These are phyloP conservation scores for Phellinidium pouzarii DNA, from an alignment of 1,284 basidiomycete species.

Conservation along the genomic window DNA sequence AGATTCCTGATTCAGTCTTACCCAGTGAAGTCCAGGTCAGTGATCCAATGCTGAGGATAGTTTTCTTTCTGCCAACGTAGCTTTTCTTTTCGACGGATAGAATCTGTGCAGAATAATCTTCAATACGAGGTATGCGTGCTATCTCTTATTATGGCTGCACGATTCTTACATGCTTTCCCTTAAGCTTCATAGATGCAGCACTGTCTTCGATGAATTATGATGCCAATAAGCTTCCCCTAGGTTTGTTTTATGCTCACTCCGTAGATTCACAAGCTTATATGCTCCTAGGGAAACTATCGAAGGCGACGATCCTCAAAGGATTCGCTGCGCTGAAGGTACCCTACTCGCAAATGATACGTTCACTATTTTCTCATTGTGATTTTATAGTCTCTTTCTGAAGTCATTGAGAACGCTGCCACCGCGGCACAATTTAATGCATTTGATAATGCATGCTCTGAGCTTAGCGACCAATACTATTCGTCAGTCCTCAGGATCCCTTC, in stretches of 20 bases:
- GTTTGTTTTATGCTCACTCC: constrained; percentile 23
- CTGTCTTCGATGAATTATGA: constrained; percentile 68
- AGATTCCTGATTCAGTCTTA: constrained; percentile 43
- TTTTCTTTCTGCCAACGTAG: not conserved
- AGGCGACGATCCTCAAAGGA: constrained; percentile 49
- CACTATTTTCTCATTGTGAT: not conserved
- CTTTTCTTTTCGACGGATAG: constrained; percentile 24
- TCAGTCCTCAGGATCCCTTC: constrained; percentile 26
- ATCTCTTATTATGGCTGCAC: not conserved
- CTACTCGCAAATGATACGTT: not conserved
- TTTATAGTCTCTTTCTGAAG: constrained; percentile 44
- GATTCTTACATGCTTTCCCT: constrained; percentile 1
- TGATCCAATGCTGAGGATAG: not conserved
- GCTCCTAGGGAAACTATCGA: constrained; percentile 45
- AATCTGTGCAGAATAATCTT: constrained; percentile 52
- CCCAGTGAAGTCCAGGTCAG: constrained; percentile 41
- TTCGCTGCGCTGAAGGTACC: constrained; percentile 52
- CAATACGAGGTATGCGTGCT: constrained; percentile 37
- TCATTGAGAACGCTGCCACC: constrained; percentile 39
- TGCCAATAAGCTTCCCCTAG: constrained; percentile 60
- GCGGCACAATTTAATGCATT: constrained; percentile 34
- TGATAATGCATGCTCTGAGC: constrained; percentile 36
- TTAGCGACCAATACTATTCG: constrained; percentile 56
- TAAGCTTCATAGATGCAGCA: constrained; percentile 47
- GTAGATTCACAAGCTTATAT: constrained; percentile 5